These are phyloP conservation scores for Exophiala oligosperma DNA, from an alignment of 2,329 filamentous ascomycete genomes.

Conservation along the genomic window DNA sequence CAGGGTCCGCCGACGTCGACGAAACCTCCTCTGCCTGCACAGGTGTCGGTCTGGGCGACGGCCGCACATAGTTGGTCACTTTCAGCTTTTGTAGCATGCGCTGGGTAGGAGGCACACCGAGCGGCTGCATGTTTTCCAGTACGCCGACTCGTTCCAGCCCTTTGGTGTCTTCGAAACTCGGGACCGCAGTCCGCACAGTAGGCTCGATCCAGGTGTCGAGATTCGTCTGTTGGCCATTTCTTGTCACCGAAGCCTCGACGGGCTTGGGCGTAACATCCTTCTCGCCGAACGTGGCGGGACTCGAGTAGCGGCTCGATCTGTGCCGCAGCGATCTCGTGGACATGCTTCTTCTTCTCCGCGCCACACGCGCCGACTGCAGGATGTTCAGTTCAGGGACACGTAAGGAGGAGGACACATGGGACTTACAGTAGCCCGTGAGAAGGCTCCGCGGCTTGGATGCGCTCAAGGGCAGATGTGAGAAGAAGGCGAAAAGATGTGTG, in stretches of 20 bases:
- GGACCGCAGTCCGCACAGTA: conserved; percentile 50
- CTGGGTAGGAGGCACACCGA: conserved; percentile 69
- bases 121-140: conserved; percentile 77
- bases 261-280: conserved; percentile 21
- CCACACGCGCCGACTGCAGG: conserved; percentile 24
- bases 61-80: conserved; percentile 24
- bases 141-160: conserved; percentile 74
- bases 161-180: conserved; percentile 75
- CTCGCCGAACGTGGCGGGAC: conserved; percentile 27
- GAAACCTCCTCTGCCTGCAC: conserved; percentile 18
- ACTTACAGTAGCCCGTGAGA: conserved; percentile 24
- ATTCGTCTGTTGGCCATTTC: conserved; percentile 24
- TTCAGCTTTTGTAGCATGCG: conserved; percentile 60
- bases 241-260: conserved; percentile 19
- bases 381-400: conserved; percentile 26
- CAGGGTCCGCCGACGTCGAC: conserved; percentile 21
- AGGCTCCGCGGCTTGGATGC: conserved; percentile 18
- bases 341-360: conserved; percentile 26
- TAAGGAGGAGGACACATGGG: background rate
- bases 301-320: conserved; percentile 29
- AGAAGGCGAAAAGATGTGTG: conserved; percentile 5
- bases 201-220: conserved; percentile 59
- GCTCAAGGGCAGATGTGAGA: conserved; percentile 11
- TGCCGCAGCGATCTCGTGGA: conserved; percentile 29
- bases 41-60: conserved; percentile 24